Evolutionary conservation across 495 filamentous ascomycete species (phyloP).

Genomic region (Hypomontagnella submonticulosa): DNA sequence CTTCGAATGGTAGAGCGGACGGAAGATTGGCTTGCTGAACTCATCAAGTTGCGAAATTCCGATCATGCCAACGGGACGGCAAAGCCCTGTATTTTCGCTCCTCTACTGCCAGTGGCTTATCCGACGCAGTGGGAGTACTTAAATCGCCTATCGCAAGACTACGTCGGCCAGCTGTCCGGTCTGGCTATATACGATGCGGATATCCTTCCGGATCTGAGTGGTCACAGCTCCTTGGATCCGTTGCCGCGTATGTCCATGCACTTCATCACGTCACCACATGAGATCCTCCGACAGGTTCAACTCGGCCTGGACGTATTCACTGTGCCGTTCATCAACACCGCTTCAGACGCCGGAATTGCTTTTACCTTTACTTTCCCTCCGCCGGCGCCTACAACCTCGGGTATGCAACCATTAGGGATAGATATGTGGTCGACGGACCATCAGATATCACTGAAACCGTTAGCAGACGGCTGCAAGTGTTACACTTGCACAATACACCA

Average conservation of each 20-base stretch:
- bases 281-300: constrained; percentile 75
- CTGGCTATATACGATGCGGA: constrained; percentile 83
- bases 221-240: constrained; percentile 57
- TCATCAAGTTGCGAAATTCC: constrained; percentile 58
- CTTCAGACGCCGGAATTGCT: constrained; percentile 88
- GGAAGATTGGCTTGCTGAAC: constrained; percentile 72
- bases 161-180: constrained; percentile 68
- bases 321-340: constrained; percentile 73
- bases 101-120: constrained; percentile 79
- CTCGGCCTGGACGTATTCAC: constrained; percentile 84
- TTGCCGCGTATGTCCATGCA: constrained; percentile 81
- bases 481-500: constrained; percentile 88
- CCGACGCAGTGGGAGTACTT: constrained; percentile 81
- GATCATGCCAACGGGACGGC: constrained; percentile 49
- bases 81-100: constrained; percentile 73
- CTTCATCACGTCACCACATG: constrained; percentile 73
- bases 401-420: constrained; percentile 68
- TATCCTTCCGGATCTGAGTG: constrained; percentile 72
- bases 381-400: background rate
- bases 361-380: constrained; percentile 81
- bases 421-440: constrained; percentile 76
- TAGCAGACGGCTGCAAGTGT: constrained; percentile 74
- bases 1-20: constrained; percentile 89
- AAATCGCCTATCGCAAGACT: constrained; percentile 67
- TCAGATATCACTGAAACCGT: constrained; percentile 66